Conservation (phyloP, 2,329 filamentous ascomycete species). For the Ambrosiella beaveri region DNA sequence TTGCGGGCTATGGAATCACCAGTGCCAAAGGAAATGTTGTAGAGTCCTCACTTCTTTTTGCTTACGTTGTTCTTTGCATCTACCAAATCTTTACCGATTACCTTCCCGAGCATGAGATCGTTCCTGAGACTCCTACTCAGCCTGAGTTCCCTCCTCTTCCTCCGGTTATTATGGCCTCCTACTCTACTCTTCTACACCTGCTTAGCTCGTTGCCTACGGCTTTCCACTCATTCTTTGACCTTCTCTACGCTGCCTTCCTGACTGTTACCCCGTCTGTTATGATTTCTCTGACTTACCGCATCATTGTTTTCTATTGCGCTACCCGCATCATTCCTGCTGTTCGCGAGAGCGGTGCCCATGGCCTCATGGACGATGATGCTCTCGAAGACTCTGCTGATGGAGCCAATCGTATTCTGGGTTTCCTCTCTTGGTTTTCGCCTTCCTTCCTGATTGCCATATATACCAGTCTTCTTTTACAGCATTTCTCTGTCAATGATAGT, state of each 20-base stretch:
- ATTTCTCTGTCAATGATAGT: slow-evolving; percentile 65
- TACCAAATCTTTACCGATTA: slow-evolving; percentile 99
- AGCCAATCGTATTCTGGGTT: slow-evolving; percentile 60
- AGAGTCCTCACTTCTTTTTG: slow-evolving; percentile 86
- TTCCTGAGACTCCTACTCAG: slow-evolving; percentile 37
- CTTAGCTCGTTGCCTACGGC: slow-evolving; percentile 69
- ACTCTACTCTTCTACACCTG: slow-evolving; percentile 74
- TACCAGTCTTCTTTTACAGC: slow-evolving; percentile 85
- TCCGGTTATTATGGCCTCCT: slow-evolving; percentile 95
- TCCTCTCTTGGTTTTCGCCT: slow-evolving; percentile 86
- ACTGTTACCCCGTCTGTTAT: slow-evolving; percentile 92
- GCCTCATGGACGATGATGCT: slow-evolving; percentile 61
- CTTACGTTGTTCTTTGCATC: slow-evolving; percentile 94
- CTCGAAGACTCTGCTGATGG: slow-evolving; percentile 65
- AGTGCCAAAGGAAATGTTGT: slow-evolving; percentile 89
- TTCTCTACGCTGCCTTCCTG: slow-evolving; percentile 80
- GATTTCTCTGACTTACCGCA: slow-evolving; percentile 82
- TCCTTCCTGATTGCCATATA: slow-evolving; percentile 92
- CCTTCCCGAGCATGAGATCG: slow-evolving; percentile 49
- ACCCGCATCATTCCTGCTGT: slow-evolving; percentile 92
- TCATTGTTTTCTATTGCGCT: slow-evolving; percentile 88
- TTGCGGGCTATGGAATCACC: slow-evolving; percentile 85
- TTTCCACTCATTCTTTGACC: slow-evolving; percentile 66
- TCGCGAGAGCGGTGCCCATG: slow-evolving; percentile 66
- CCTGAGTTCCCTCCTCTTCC: slow-evolving; percentile 93